These are phyloP conservation scores for Calonectria ilicicola DNA, from an alignment of 2,329 filamentous ascomycete species.

Conservation along the genomic window DNA sequence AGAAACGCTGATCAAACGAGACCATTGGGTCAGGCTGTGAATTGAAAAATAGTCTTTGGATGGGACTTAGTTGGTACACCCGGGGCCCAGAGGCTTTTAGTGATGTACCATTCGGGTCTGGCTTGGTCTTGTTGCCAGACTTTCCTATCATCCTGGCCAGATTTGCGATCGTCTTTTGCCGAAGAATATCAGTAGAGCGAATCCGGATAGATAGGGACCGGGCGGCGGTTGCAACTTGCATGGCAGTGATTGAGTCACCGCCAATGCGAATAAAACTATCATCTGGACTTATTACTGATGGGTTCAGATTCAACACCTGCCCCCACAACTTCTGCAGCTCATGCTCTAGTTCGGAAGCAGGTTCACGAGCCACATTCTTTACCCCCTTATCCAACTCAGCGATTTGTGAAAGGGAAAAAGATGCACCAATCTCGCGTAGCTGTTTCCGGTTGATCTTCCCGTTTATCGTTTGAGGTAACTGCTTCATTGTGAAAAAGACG, in stretches of 20 bases:
- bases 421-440: background rate
- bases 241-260: too few species aligned
- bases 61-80: background rate
- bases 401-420: background rate
- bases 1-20: background rate
- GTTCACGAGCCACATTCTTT: background rate
- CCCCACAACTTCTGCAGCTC: background rate
- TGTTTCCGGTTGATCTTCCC: background rate
- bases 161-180: background rate
- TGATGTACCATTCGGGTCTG: background rate
- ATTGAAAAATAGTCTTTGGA: background rate
- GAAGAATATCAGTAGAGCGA: background rate
- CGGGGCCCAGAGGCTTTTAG: background rate
- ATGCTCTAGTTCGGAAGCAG: background rate
- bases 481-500: background rate
- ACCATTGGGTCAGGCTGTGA: background rate
- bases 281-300: background rate
- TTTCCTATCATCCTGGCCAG: background rate
- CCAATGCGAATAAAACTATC: slow-evolving; percentile 1
- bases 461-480: background rate
- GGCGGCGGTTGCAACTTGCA: background rate
- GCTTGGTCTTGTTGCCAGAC: background rate
- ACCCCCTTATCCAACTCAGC: background rate
- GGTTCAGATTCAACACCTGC: background rate
- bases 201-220: background rate